Evolutionary conservation across 2,329 filamentous ascomycete species (phyloP).

Genomic region (Rhinocladiella similis): DNA sequence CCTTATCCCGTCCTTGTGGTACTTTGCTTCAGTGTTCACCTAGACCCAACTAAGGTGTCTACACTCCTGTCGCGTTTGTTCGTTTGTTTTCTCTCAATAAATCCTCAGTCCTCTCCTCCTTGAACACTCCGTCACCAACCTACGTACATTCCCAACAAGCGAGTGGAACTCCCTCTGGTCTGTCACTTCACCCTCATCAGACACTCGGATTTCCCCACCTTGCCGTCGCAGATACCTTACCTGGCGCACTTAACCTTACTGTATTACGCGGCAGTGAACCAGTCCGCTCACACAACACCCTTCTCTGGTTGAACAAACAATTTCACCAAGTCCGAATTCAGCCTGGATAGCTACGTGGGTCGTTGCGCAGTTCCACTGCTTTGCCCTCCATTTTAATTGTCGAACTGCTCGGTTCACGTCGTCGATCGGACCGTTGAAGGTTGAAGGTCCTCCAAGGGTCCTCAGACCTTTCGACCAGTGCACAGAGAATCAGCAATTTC

Average conservation of each 20-base stretch:
- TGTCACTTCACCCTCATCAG: not conserved
- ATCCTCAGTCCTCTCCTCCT: not conserved
- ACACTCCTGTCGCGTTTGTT: too few species aligned
- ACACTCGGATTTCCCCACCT: not conserved
- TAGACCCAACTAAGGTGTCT: too few species aligned
- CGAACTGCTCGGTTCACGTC: constrained; percentile 5
- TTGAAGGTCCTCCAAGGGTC: constrained; percentile 10
- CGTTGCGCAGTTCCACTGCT: not conserved
- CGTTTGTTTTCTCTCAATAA: too few species aligned
- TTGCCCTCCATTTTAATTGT: not conserved
- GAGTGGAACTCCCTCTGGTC: not conserved
- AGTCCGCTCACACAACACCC: not conserved
- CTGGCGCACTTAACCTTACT: not conserved
- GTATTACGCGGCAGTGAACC: not conserved
- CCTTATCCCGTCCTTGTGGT: too few species aligned
- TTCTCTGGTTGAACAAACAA: not conserved
- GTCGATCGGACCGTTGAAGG: constrained; percentile 11
- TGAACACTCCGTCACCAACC: not conserved
- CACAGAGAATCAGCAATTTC: not conserved
- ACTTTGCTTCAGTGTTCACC: too few species aligned
- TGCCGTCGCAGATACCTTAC: not conserved
- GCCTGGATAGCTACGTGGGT: not conserved
- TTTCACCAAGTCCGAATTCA: not conserved
- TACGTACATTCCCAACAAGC: not conserved
- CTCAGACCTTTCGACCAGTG: constrained; percentile 17